These are phyloP conservation scores for Mycena capillaripes DNA, from an alignment of 768 basidiomycete species.

Conservation along the genomic window DNA sequence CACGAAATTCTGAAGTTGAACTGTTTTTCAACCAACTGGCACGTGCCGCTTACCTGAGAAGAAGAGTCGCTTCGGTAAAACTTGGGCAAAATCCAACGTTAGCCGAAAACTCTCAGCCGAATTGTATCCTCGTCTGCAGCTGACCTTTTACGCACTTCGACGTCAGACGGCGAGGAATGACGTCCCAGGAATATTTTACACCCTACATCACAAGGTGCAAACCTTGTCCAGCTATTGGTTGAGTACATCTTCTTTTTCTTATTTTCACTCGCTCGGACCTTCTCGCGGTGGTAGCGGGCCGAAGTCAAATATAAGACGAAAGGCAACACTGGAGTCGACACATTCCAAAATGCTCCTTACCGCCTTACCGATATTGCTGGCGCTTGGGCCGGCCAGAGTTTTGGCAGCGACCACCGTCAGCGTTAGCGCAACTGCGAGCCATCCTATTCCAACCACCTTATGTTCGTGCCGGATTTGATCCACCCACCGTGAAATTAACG, in stretches of 20 bases:
- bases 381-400: background rate
- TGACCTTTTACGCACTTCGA: background rate
- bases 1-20: no score
- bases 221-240: background rate
- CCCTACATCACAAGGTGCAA: constrained; percentile 8
- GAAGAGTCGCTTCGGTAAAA: no score
- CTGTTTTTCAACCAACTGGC: background rate
- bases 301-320: constrained; percentile 4
- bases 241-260: background rate
- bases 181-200: background rate
- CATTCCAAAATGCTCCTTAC: background rate
- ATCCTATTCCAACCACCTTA: constrained; percentile 48
- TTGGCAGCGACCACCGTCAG: constrained; percentile 41
- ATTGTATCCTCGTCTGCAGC: background rate
- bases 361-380: background rate
- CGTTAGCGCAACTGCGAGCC: constrained; percentile 47
- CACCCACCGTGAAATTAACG: background rate
- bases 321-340: background rate
- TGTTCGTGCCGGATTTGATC: constrained; percentile 38
- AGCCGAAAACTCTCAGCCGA: no score
- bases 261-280: background rate
- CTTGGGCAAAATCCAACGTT: no score
- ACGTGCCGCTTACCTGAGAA: no score
- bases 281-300: constrained; percentile 3
- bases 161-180: background rate